Percentiles rank a stretch among this genome's conserved stretches.
phyloP scores from a whole-genome alignment of 2,329 filamentous ascomycete species.

The Curvularia sp. region DNA sequence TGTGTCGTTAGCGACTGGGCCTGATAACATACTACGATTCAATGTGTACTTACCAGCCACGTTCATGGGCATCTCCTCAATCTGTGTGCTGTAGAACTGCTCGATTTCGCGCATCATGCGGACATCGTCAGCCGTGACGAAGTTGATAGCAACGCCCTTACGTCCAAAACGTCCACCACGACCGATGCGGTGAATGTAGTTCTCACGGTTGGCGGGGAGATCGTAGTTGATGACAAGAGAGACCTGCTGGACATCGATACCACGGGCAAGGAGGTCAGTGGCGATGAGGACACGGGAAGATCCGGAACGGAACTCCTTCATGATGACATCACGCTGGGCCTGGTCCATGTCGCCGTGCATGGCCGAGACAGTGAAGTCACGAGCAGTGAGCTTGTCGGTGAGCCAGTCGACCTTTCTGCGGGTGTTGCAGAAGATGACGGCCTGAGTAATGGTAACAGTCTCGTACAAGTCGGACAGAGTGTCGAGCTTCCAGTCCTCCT shows the following conservation, averaged over 20 bases:
- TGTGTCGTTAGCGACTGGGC: conserved; percentile 20
- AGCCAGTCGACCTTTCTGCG: conserved; percentile 99
- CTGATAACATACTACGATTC: not conserved
- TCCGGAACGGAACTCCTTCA: conserved; percentile 99
- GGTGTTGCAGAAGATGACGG: conserved; percentile 99
- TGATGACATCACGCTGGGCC: conserved; percentile 96
- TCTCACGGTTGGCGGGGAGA: conserved; percentile 97
- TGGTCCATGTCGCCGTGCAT: conserved; percentile 99
- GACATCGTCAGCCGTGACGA: conserved; percentile 98
- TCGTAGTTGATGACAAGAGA: conserved; percentile 99
- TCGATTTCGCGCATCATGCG: conserved; percentile 99
- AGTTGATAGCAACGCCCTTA: conserved; percentile 99
- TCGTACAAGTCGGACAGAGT: conserved; percentile 99
- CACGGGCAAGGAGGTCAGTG: conserved; percentile 96
- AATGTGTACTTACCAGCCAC: conserved; percentile 65
- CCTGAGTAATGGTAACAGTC: conserved; percentile 98
- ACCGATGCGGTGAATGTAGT: conserved; percentile 99
- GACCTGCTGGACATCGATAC: conserved; percentile 99
- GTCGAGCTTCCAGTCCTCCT: conserved; percentile 99
- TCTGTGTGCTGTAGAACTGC: conserved; percentile 99
- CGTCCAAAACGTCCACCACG: conserved; percentile 99
- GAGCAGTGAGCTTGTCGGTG: conserved; percentile 96
- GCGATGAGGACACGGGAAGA: conserved; percentile 98
- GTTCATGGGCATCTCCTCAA: conserved; percentile 99
- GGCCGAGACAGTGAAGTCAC: conserved; percentile 98